These are phyloP conservation scores for Fusarium sp. DNA, from an alignment of 2,329 filamentous ascomycete genomes.

Conservation along the genomic window DNA sequence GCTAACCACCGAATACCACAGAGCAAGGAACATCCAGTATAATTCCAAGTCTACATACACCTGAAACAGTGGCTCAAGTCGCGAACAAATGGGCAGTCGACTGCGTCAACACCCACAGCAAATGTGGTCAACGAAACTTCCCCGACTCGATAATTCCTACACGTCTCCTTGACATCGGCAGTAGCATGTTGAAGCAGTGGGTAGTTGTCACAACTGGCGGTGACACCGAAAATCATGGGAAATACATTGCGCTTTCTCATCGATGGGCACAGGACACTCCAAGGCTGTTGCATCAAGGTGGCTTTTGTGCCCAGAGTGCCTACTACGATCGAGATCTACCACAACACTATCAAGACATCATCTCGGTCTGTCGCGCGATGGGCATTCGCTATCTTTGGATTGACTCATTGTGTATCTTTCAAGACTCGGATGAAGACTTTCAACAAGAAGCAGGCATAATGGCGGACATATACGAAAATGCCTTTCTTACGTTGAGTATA, in stretches of 20 bases:
- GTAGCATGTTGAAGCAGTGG: fast-evolving
- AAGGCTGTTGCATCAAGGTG: fast-evolving
- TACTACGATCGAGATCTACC: fast-evolving
- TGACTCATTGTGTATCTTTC: background rate
- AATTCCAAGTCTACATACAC: background rate
- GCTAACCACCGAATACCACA: fast-evolving
- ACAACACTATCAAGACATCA: background rate
- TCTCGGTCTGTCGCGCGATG: background rate
- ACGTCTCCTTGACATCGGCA: background rate
- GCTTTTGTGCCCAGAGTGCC: fast-evolving
- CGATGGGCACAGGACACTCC: background rate
- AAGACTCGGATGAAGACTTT: background rate
- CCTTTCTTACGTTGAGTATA: background rate
- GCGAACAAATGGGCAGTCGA: fast-evolving
- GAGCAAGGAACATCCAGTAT: too few species aligned
- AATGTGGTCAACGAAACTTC: fast-evolving
- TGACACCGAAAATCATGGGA: fast-evolving
- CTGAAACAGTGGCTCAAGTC: background rate
- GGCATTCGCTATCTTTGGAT: background rate
- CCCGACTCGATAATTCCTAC: fast-evolving
- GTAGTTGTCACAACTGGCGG: fast-evolving
- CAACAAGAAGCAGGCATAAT: background rate
- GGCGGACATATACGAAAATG: background rate
- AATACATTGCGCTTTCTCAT: background rate
- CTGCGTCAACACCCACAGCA: fast-evolving